Evolutionary conservation across 1,284 basidiomycete species (phyloP).

Genomic region (Leccinum fallax): DNA sequence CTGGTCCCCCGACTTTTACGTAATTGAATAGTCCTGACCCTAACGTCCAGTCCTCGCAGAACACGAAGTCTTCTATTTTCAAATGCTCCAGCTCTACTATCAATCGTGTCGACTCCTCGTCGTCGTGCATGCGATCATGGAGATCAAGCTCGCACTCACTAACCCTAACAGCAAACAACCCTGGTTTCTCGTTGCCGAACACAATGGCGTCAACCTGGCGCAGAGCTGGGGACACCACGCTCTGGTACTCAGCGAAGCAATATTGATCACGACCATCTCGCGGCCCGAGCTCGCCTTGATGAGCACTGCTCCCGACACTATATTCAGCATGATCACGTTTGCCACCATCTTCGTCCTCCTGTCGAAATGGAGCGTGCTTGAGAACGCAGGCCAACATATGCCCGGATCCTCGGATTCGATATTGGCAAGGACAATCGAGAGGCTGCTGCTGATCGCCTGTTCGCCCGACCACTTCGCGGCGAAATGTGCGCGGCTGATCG

Average conservation of each 20-base stretch:
- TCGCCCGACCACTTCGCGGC: conserved; percentile 44
- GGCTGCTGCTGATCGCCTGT: conserved; percentile 37
- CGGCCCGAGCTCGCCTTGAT: conserved; percentile 38
- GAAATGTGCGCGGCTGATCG: conserved; percentile 44
- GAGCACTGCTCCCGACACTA: conserved; percentile 43
- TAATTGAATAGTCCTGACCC: conserved; percentile 27
- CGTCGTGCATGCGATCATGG: conserved; percentile 41
- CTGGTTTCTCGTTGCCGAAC: conserved; percentile 39
- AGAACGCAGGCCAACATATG: conserved; percentile 37
- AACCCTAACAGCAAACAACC: conserved; percentile 22
- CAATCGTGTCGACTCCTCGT: conserved; percentile 42
- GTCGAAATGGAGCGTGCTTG: conserved; percentile 42
- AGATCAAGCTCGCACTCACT: conserved; percentile 35
- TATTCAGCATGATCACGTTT: conserved; percentile 46
- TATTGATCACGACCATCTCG: conserved; percentile 38
- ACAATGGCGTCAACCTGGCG: conserved; percentile 38
- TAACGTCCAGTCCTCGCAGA: conserved; percentile 41
- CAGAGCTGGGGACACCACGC: conserved; percentile 44
- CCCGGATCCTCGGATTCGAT: conserved; percentile 43
- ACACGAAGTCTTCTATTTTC: conserved; percentile 43
- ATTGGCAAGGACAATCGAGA: conserved; percentile 38
- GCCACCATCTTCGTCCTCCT: conserved; percentile 44
- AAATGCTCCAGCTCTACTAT: conserved; percentile 41
- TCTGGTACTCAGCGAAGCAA: conserved; percentile 40
- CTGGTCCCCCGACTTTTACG: conserved; percentile 1